phyloP scores from a whole-genome alignment of 2,329 filamentous ascomycete species.

The Purpureocillium lavendulum region DNA sequence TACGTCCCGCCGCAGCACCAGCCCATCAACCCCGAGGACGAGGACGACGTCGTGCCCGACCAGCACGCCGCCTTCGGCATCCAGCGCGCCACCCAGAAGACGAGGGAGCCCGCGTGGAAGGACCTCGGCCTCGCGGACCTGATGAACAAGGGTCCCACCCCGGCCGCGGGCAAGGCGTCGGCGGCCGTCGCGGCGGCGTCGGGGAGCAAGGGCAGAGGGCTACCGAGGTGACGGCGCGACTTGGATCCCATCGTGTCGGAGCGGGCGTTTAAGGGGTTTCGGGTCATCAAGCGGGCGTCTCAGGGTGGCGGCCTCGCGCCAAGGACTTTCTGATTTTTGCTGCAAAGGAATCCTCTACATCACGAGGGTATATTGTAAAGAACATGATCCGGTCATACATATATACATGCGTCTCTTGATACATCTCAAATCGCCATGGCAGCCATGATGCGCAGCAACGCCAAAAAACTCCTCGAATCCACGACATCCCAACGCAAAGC shows the following conservation, averaged over 20 bases:
- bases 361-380: too few relatives aligned
- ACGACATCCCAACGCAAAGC: not conserved
- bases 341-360: too few relatives aligned
- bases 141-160: conserved; percentile 52
- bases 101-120: conserved; percentile 67
- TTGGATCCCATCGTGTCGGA: too few relatives aligned
- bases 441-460: too few relatives aligned
- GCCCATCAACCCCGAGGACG: conserved; percentile 78
- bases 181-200: conserved; percentile 1
- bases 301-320: too few relatives aligned
- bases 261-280: too few relatives aligned
- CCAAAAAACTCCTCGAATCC: not conserved
- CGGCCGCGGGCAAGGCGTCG: conserved; percentile 8
- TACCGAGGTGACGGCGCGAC: conserved; percentile 13
- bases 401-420: too few relatives aligned
- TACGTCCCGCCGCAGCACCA: conserved; percentile 74
- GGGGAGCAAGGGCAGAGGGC: conserved; percentile 5
- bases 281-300: too few relatives aligned
- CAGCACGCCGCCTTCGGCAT: conserved; percentile 86
- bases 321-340: too few relatives aligned
- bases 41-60: conserved; percentile 81
- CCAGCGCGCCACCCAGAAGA: conserved; percentile 66
- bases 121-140: conserved; percentile 67
- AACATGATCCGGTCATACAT: too few relatives aligned
- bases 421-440: too few relatives aligned